Evolutionary conservation across 495 filamentous ascomycete species (phyloP).

Genomic region (Paragyromitra xinjiangensis): DNA sequence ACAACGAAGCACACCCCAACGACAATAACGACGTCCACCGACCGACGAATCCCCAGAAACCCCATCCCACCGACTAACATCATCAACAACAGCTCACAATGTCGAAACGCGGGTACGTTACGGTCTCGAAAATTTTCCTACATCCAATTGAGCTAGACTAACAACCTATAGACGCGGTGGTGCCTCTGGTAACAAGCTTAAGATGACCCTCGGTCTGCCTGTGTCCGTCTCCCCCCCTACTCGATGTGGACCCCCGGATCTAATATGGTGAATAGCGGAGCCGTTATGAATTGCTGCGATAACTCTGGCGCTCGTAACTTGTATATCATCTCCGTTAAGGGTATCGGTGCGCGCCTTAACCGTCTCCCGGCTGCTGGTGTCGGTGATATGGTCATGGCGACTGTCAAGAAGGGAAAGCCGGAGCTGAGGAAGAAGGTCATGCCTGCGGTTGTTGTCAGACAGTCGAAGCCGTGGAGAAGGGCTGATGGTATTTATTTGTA

Average conservation of each 20-base stretch:
- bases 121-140: not conserved
- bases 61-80: slow-evolving; percentile 34
- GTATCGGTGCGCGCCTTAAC: slow-evolving; percentile 98
- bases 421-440: slow-evolving; percentile 99
- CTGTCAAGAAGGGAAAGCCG: slow-evolving; percentile 99
- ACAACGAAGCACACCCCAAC: slow-evolving; percentile 34
- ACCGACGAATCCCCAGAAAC: slow-evolving; percentile 46
- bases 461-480: slow-evolving; percentile 99
- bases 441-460: slow-evolving; percentile 96
- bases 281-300: slow-evolving; percentile 96
- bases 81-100: slow-evolving; percentile 52
- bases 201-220: slow-evolving; percentile 99
- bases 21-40: slow-evolving; percentile 47
- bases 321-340: slow-evolving; percentile 99
- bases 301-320: slow-evolving; percentile 98
- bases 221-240: slow-evolving; percentile 74
- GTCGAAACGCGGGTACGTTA: slow-evolving; percentile 57
- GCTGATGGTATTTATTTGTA: slow-evolving; percentile 98
- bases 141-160: not conserved
- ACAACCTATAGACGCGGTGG: slow-evolving; percentile 68
- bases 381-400: slow-evolving; percentile 99
- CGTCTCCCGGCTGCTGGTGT: slow-evolving; percentile 96
- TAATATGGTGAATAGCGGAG: slow-evolving; percentile 70
- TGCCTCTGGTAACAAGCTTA: slow-evolving; percentile 99
- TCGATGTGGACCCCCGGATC: not conserved